A percentile compares a stretch with the other conserved stretches of the same genome.
Conservation (phyloP, 257 asterid species). For the Salvia miltiorrhiza region DNA sequence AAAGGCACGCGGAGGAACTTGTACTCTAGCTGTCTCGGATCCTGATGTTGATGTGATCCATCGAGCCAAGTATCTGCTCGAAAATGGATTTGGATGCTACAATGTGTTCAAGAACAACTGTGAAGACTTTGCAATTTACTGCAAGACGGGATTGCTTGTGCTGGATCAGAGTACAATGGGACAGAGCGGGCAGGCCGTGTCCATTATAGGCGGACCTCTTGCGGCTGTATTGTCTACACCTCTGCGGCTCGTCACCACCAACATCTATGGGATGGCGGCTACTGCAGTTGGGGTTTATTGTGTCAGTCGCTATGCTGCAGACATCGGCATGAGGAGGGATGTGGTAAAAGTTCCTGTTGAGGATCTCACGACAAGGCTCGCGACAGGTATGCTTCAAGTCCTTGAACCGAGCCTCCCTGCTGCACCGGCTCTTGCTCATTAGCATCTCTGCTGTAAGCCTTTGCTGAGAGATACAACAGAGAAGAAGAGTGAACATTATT, state of each 20-base stretch:
- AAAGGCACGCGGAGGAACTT: constrained; percentile 94
- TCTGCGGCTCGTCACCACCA: constrained; percentile 66
- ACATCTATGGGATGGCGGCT: constrained; percentile 67
- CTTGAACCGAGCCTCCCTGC: constrained; percentile 41
- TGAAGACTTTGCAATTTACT: constrained; percentile 91
- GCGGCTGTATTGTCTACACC: constrained; percentile 81
- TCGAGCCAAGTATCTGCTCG: constrained; percentile 76
- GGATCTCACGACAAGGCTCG: constrained; percentile 62
- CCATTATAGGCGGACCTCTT: constrained; percentile 82
- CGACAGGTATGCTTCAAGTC: constrained; percentile 50
- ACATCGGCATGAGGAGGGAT: constrained; percentile 87
- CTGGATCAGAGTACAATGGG: constrained; percentile 72
- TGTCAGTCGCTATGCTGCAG: constrained; percentile 82
- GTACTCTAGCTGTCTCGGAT: constrained; percentile 80
- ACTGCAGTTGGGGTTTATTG: constrained; percentile 79
- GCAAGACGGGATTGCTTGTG: constrained; percentile 90
- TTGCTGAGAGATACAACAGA: not conserved
- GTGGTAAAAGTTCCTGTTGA: constrained; percentile 66
- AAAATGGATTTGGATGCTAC: constrained; percentile 85
- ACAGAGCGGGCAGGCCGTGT: constrained; percentile 88
- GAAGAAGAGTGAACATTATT: not conserved
- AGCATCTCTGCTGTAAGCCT: not conserved
- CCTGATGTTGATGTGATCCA: constrained; percentile 47
- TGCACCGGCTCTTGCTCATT: constrained; percentile 31
- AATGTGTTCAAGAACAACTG: constrained; percentile 85